These are phyloP conservation scores for Blastocystis hominis DNA, from an alignment of 352 stramenopile genomes.

Conservation along the genomic window DNA sequence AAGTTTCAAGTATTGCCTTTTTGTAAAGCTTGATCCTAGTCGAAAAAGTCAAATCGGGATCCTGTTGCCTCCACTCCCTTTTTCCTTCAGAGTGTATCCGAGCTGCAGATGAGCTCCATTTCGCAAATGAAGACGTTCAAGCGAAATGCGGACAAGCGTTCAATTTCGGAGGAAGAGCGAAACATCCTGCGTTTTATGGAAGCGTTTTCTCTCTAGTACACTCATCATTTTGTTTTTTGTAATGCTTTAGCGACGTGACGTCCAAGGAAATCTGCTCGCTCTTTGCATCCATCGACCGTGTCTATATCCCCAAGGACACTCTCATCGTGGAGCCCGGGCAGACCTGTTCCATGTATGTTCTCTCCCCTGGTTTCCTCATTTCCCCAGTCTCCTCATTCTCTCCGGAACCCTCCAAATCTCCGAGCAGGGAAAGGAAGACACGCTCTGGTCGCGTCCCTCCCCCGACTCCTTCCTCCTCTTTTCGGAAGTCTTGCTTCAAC, in stretches of 20 bases:
- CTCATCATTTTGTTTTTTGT: not conserved
- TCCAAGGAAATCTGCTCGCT: not conserved
- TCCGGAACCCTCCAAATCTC: not conserved
- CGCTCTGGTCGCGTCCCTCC: not conserved
- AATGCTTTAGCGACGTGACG: not conserved
- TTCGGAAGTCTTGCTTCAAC: not conserved
- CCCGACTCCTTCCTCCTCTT: not conserved
- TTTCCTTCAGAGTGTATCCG: constrained; percentile 43
- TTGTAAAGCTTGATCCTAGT: not conserved
- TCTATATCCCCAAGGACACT: not conserved
- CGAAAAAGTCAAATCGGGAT: not conserved
- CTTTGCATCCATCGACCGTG: not conserved
- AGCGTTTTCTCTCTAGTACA: not conserved
- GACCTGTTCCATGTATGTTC: not conserved
- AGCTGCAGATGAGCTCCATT: constrained; percentile 49
- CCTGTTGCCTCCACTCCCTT: not conserved
- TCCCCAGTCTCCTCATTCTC: not conserved
- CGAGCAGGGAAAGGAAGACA: not conserved
- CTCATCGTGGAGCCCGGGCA: not conserved
- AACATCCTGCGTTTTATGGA: not conserved
- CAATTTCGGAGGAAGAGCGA: not conserved
- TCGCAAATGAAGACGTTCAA: constrained; percentile 17
- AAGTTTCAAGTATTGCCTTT: not conserved
- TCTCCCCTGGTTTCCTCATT: not conserved
- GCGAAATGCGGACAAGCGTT: not conserved